These are phyloP conservation scores for Xylaria sp. DNA, from an alignment of 2,329 filamentous ascomycete species.

Conservation along the genomic window DNA sequence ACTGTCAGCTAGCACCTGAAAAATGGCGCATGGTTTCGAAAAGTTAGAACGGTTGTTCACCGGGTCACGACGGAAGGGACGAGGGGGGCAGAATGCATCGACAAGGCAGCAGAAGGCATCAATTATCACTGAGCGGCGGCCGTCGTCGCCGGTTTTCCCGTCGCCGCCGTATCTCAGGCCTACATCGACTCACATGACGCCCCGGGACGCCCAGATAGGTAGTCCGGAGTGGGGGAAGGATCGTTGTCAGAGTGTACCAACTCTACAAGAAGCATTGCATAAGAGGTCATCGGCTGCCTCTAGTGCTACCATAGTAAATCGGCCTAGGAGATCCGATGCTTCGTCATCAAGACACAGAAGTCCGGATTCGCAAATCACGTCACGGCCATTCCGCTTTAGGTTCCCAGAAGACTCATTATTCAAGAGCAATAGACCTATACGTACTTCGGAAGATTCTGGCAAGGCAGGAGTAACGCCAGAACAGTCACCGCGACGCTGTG, in stretches of 20 bases:
- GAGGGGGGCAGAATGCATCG: conserved; percentile 43
- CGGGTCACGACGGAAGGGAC: conserved; percentile 53
- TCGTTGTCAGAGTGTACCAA: conserved; percentile 45
- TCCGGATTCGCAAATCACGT: conserved; percentile 21
- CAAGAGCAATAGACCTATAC: conserved; percentile 30
- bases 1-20: conserved; percentile 29
- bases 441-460: conserved; percentile 15
- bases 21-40: conserved; percentile 61
- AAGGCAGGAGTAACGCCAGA: conserved; percentile 9
- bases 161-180: conserved; percentile 62
- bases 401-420: conserved; percentile 47
- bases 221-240: conserved; percentile 37
- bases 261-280: conserved; percentile 37
- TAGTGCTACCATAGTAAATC: conserved; percentile 37
- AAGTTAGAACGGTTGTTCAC: conserved; percentile 63
- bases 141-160: conserved; percentile 44
- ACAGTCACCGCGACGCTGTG: conserved; percentile 12
- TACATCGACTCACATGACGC: conserved; percentile 64
- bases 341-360: conserved; percentile 23
- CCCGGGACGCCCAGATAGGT: conserved; percentile 64
- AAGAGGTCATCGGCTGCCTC: conserved; percentile 44
- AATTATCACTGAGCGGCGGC: conserved; percentile 22
- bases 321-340: conserved; percentile 33
- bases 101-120: conserved; percentile 37
- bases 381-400: conserved; percentile 41